Base-by-base conservation (phyloP, 2,329 filamentous ascomycete species). In the Microdochium paspali region DNA sequence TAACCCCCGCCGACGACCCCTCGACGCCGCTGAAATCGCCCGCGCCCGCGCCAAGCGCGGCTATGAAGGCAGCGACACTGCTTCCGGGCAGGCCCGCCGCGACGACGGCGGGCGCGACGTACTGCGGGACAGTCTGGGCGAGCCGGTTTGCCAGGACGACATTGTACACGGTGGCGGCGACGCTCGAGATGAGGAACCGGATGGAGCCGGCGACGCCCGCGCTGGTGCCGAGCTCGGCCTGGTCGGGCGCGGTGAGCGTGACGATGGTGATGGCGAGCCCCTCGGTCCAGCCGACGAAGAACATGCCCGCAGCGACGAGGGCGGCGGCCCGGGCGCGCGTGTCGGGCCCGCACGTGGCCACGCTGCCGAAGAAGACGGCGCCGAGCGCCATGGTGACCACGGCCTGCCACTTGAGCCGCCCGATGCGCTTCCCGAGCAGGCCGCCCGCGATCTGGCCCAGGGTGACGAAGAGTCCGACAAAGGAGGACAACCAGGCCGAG, bases 201-300 rank as follows among this genome's bases (percentile, higher is more conserved):
- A 68, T 64, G 18, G 59, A 63, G 6, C 64, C 64, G 3, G 62
- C 62, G n/a, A 65, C 50, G 18, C 64, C 65, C 21, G 57, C 56
- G 1, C 61, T 61, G 18, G 57, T 62, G 9, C 64, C 64, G n/a
- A 67, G 56, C 44, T 64, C 61, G 20, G 48, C 52, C 56, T 67
- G 63, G 32, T 66, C 60, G 43, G 59, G 59, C 15, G 59, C 61
- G 1, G 58, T 56, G 5, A 66, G 55, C 2, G 61, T 66, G 18
- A 62, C 59, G 35, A 64, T 61, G 13, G 60, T 61, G 50, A 68
- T 63, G 40, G 60, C 57, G 18, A 63, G 52, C 15, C 57, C 59
- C 50, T 67, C 65, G 28, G 57, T 55, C 60, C 63, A 66, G 26
- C 65, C 64, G 47, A 66, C 57, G 42, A 62, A 60, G 51, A 65